Base-by-base conservation (phyloP, 1,284 basidiomycete genomes). In the Trichosporon asahii region DNA sequence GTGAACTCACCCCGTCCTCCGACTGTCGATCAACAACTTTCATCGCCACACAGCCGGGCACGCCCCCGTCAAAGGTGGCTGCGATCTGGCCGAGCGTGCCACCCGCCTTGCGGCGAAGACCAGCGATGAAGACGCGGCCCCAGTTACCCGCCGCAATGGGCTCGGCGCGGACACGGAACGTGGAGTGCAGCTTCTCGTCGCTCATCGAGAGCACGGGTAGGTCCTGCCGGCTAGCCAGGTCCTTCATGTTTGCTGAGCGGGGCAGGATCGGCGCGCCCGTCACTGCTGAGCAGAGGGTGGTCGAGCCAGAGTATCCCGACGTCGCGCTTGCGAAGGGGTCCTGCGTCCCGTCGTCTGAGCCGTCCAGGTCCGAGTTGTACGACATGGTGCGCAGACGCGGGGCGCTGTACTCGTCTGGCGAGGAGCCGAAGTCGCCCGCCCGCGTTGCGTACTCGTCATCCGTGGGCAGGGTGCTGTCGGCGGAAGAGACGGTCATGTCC, bases 11-110 rank as follows among this genome's bases (percentile, higher is more conserved):
- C 2, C 90, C 85, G 21, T 88, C 88, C 82, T 90, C 91, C 72
- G 88, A 61, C 7, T 61, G 89, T 66, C 91, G 79, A 79, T 94
- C 91, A 0, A 97, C 94, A 53, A 97, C 87, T 85, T 97, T 97
- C 76, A 94, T 89, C 1, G 94, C 94, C 29, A 95, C 88, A 76
- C 89, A 89, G 15, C 82, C 78, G 82, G 69, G 72, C 33, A 66
- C 27, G 15, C 79, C 79, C 12, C 77, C 76, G 29, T 67, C 70
- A 27, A 73, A 68, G 2, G 77, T 76, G 0, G 78, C 70, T 5
- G 67, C 71, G 53, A 35, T 7, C 14, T 11, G 15, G n/a, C 31
- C 21, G 33, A 33, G 66, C 2, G 46, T 33, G 7, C 31, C 31
- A 33, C 31, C 31, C 31, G 31, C 31, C 31, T 33, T 33, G 31